Evolutionary conservation across 2,329 filamentous ascomycete genomes (phyloP), one percentile per base, ranked within the genome.

Genomic region (Ascosphaera apis): DNA sequence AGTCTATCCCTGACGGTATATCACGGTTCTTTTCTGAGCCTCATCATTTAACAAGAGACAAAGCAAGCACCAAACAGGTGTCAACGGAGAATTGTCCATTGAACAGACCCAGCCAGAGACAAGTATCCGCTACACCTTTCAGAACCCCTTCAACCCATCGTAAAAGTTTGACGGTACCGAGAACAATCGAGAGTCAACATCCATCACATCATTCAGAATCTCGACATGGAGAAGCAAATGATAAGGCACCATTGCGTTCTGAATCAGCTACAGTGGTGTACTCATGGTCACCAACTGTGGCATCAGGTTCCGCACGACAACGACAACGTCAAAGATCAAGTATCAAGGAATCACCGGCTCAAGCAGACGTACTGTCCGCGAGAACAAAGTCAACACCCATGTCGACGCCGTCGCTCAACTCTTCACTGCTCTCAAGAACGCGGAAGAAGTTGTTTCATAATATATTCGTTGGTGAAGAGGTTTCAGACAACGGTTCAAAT

Each of bases 381-480:
- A 11, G 35, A 34, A 35, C 37, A 16, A 34, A 37, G 25, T 36
- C 33, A 35, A 41, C 37, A 34, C 15, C 9, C 37, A 16, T 4
- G 28, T 39, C 9, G 37, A 35, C 17, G 35, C 37, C 8, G 40
- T 39, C 21, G 21, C 21, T 25, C 21, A 25, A 25, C 11, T 25
- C 21, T 25, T 25, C 21, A 5, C 11, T 25, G 21, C 21, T 25
- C 11, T 25, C 21, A 11, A 25, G 21, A 25, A 25, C 21, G 5
- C 5, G 21, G 21, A 25, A 25, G 21, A 25, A 25, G 21, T 11
- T 25, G 6, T 25, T 25, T 25, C 21, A 25, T 6, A 25, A 25
- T 11, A 11, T 11, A 25, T 25, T 25, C 21, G 11, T 25, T 25
- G 21, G 21, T 5, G 21, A 25, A 11, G 21, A 25, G 11, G 11